Conservation (phyloP, 768 basidiomycete genomes). For the Suillus subalutaceus region DNA sequence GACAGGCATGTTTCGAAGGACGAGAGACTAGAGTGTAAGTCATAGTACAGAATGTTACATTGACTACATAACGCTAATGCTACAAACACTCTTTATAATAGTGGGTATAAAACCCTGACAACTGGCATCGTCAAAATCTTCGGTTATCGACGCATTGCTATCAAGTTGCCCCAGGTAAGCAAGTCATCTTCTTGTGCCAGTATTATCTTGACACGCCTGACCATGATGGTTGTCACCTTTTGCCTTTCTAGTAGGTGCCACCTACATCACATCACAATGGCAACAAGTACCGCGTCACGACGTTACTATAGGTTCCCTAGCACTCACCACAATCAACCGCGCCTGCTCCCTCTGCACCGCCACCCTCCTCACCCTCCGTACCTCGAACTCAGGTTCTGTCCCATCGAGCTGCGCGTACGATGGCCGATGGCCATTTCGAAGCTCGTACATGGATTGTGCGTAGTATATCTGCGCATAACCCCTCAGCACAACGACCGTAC, state of each 20-base stretch:
- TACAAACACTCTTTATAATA: background rate
- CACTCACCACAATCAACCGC: slow-evolving; percentile 24
- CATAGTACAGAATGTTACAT: background rate
- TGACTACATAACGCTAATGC: background rate
- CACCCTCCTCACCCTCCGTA: slow-evolving; percentile 28
- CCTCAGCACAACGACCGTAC: background rate
- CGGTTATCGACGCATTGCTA: background rate
- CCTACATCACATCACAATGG: slow-evolving; percentile 15
- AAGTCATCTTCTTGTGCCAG: slow-evolving; percentile 8
- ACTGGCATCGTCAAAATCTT: too few relatives aligned
- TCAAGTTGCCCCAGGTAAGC: slow-evolving; percentile 14
- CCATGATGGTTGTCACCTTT: slow-evolving; percentile 1
- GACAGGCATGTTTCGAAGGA: background rate
- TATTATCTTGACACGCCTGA: slow-evolving; percentile 24
- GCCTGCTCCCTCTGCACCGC: slow-evolving; percentile 23
- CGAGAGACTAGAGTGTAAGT: background rate
- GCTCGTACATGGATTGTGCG: slow-evolving; percentile 14
- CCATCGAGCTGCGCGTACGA: slow-evolving; percentile 12
- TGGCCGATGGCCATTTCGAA: slow-evolving; percentile 13
- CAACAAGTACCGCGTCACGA: slow-evolving; percentile 6
- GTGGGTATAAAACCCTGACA: too few relatives aligned
- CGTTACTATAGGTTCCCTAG: too few relatives aligned
- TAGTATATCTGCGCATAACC: slow-evolving; percentile 18
- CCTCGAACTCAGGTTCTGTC: slow-evolving; percentile 23
- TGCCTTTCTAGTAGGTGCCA: slow-evolving; percentile 28